These are phyloP conservation scores for Umbilicus rupestris DNA, from an alignment of 164 flowering plant genomes.

Conservation along the genomic window DNA sequence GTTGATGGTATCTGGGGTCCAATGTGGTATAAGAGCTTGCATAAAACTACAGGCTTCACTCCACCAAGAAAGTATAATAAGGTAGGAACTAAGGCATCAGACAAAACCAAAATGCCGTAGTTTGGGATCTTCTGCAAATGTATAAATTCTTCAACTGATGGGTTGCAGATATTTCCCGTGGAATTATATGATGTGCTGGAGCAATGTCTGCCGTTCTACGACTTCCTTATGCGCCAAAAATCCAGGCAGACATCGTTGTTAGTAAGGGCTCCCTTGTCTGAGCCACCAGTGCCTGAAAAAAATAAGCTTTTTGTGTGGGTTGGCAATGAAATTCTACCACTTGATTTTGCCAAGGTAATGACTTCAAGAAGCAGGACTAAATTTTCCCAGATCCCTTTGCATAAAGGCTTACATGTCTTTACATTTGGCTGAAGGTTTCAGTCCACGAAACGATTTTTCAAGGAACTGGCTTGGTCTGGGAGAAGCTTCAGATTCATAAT, in stretches of 20 bases:
- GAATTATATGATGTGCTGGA: slow-evolving; percentile 66
- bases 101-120: background rate
- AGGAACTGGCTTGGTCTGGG: slow-evolving; percentile 98
- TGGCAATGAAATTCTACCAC: slow-evolving; percentile 50
- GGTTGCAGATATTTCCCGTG: slow-evolving; percentile 58
- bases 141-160: background rate
- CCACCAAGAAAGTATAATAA: slow-evolving; percentile 42
- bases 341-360: slow-evolving; percentile 87
- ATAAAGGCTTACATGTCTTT: background rate
- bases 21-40: slow-evolving; percentile 82
- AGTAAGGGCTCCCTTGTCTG: slow-evolving; percentile 6
- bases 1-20: slow-evolving; percentile 95
- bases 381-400: too few relatives aligned
- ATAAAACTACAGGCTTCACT: slow-evolving; percentile 62
- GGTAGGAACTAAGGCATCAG: slow-evolving; percentile 27
- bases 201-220: slow-evolving; percentile 77
- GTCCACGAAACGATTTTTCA: slow-evolving; percentile 92
- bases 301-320: slow-evolving; percentile 88
- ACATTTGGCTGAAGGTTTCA: slow-evolving; percentile 53
- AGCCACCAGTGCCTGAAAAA: slow-evolving; percentile 81
- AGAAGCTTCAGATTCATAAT: slow-evolving; percentile 75
- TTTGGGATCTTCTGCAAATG: background rate
- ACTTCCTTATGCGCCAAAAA: slow-evolving; percentile 47
- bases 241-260: slow-evolving; percentile 24
- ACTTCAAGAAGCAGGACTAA: background rate